Evolutionary conservation across 2,329 filamentous ascomycete species (phyloP).

Genomic region (Diaporthe eres): DNA sequence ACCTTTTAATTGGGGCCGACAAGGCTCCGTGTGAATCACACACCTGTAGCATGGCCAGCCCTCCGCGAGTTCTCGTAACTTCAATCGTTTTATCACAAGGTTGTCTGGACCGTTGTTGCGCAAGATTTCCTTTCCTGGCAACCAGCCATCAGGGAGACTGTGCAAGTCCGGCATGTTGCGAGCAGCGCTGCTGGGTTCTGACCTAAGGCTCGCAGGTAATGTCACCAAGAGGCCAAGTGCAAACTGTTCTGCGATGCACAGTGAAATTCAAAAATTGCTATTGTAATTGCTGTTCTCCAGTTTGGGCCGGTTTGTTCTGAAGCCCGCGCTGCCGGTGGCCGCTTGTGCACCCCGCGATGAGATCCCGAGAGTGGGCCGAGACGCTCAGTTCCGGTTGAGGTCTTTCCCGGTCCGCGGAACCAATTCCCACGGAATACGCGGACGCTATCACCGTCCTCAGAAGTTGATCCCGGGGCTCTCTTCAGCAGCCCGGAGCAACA

Average conservation of each 20-base stretch:
- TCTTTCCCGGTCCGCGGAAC: background rate
- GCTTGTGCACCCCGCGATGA: background rate
- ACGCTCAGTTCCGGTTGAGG: background rate
- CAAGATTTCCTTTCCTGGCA: constrained; percentile 53
- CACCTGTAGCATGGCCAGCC: constrained; percentile 64
- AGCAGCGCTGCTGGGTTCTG: background rate
- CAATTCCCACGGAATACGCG: background rate
- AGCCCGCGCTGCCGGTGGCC: background rate
- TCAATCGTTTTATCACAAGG: constrained; percentile 59
- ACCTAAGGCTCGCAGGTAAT: background rate
- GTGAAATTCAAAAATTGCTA: background rate
- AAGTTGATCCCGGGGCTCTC: constrained; percentile 39
- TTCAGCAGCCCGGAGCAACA: constrained; percentile 51
- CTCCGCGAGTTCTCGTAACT: constrained; percentile 63
- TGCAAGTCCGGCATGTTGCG: constrained; percentile 53
- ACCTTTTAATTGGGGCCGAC: background rate
- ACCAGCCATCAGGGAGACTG: constrained; percentile 52
- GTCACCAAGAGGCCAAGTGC: background rate
- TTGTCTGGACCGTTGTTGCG: constrained; percentile 63
- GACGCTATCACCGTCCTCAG: background rate
- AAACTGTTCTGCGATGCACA: background rate
- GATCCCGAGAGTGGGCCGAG: background rate
- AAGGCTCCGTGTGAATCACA: background rate
- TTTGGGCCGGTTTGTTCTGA: background rate
- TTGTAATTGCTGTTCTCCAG: background rate